phyloP scores from a whole-genome alignment of 2,329 filamentous ascomycete genomes.

The Microcyclospora tardicrescens region DNA sequence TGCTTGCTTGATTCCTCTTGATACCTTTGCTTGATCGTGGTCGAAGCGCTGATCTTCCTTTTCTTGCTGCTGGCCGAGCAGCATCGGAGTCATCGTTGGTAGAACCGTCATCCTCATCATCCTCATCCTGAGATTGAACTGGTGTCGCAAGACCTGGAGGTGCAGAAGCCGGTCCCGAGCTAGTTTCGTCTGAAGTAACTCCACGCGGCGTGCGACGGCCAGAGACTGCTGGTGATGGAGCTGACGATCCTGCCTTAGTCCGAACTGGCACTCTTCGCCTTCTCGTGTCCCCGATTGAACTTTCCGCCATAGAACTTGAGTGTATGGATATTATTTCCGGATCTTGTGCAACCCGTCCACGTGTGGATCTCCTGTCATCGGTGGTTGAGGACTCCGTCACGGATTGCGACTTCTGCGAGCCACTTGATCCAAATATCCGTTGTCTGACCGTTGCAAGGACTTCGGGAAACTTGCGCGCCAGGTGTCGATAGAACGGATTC shows the following conservation, averaged over 20 bases:
- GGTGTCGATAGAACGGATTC: conserved; percentile 30
- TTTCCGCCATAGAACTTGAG: conserved; percentile 6
- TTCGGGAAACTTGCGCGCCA: conserved; percentile 25
- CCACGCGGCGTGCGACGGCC: neutral
- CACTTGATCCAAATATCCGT: conserved; percentile 6
- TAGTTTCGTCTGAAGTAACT: neutral
- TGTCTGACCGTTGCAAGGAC: conserved; percentile 6
- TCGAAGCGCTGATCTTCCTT: conserved; percentile 22
- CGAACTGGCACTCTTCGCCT: conserved; percentile 2
- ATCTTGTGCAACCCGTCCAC: conserved; percentile 5
- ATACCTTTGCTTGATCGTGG: conserved; percentile 17
- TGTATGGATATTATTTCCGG: conserved; percentile 10
- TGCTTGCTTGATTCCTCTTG: conserved; percentile 6
- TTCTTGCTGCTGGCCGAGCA: conserved; percentile 12
- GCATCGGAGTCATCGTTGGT: conserved; percentile 9
- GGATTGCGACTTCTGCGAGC: neutral
- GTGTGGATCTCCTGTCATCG: conserved; percentile 12
- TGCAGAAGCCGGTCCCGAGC: too few relatives aligned
- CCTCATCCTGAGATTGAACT: neutral
- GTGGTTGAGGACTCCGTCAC: conserved; percentile 11
- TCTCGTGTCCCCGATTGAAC: conserved; percentile 1
- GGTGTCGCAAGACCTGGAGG: neutral
- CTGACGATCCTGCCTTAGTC: conserved; percentile 2
- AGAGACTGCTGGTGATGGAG: neutral
- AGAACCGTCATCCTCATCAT: conserved; percentile 7